Conservation (phyloP, 208 protist genomes). For the Leishmania lainsoni region DNA sequence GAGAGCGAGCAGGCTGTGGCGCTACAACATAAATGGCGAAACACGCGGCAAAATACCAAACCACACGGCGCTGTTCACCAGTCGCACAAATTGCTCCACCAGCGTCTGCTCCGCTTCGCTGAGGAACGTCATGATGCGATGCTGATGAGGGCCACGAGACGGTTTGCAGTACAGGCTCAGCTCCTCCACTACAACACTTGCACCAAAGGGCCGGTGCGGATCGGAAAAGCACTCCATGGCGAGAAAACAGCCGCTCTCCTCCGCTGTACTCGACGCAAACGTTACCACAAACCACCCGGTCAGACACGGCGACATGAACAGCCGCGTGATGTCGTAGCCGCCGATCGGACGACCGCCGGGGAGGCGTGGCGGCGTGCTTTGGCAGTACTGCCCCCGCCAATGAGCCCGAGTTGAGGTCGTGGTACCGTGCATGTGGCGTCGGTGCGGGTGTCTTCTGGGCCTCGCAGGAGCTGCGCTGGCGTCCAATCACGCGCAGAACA, state of each 20-base stretch:
- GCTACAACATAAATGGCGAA: conserved; percentile 15
- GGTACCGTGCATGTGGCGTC: conserved; percentile 20
- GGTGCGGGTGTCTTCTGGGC: conserved; percentile 4
- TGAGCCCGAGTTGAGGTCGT: conserved; percentile 6
- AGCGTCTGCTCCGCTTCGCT: conserved; percentile 26
- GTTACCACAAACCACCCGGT: conserved; percentile 35
- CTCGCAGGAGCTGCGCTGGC: conserved; percentile 10
- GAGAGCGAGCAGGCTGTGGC: neutral
- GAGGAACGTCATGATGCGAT: conserved; percentile 31
- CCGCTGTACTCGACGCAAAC: conserved; percentile 25
- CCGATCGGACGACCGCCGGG: conserved; percentile 11
- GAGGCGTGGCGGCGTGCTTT: neutral
- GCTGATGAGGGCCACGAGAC: conserved; percentile 12
- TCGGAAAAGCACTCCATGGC: conserved; percentile 40
- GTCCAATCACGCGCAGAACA: conserved; percentile 35
- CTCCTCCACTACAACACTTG: conserved; percentile 34
- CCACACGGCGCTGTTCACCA: conserved; percentile 37
- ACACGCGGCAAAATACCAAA: conserved; percentile 23
- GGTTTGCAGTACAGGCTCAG: conserved; percentile 39
- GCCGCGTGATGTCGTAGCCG: conserved; percentile 30
- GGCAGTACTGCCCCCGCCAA: neutral
- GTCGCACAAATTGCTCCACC: conserved; percentile 34
- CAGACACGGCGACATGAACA: conserved; percentile 22
- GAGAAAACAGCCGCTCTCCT: conserved; percentile 31
- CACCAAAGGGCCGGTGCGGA: conserved; percentile 20